phyloP scores from a whole-genome alignment of 2,329 filamentous ascomycete genomes.

The Penicillium nordicum region DNA sequence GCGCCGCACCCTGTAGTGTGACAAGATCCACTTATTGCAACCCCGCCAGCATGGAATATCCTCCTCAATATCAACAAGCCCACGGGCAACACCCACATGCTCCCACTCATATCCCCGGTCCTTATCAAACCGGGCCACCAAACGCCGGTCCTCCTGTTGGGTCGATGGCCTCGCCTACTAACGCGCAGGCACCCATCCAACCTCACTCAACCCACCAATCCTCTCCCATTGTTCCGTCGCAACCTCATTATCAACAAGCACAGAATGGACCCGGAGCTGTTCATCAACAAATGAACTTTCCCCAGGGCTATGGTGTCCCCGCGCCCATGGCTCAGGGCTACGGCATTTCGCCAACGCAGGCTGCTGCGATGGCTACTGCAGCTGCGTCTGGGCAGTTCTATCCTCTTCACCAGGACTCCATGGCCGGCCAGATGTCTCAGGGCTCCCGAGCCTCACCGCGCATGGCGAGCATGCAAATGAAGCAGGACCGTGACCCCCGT shows the following conservation, averaged over 20 bases:
- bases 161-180: conserved; percentile 69
- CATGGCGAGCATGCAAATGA: conserved; percentile 65
- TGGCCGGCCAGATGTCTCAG: conserved; percentile 57
- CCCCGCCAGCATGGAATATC: conserved; percentile 66
- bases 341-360: conserved; percentile 76
- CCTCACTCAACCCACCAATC: conserved; percentile 62
- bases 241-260: conserved; percentile 64
- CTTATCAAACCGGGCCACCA: conserved; percentile 61
- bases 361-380: conserved; percentile 89
- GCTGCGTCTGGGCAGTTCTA: conserved; percentile 83
- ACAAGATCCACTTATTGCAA: conserved; percentile 26
- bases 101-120: conserved; percentile 55
- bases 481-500: conserved; percentile 70
- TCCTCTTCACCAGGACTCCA: conserved; percentile 68
- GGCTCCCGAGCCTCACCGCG: conserved; percentile 67
- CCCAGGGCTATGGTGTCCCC: conserved; percentile 70
- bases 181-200: conserved; percentile 64
- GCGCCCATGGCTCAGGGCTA: conserved; percentile 71
- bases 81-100: conserved; percentile 61
- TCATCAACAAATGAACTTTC: conserved; percentile 74
- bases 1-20: conserved; percentile 22
- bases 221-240: conserved; percentile 75
- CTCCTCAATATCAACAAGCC: conserved; percentile 67
- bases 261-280: conserved; percentile 59
- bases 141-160: conserved; percentile 44